phyloP scores from a whole-genome alignment of 345 rosid genomes.

The Pistacia atlantica region DNA sequence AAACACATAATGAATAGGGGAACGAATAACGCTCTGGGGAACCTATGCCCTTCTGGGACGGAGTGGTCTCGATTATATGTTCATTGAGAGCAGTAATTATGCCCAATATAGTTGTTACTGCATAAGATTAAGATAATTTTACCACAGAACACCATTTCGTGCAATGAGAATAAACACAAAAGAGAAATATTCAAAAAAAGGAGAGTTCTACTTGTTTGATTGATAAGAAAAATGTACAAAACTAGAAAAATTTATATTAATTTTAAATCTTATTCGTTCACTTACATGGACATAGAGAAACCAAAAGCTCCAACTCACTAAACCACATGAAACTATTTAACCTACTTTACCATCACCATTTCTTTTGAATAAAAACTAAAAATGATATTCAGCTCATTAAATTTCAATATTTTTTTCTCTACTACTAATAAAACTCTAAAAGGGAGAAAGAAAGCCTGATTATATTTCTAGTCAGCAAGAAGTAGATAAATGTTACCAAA shows the following conservation, averaged over 20 bases:
- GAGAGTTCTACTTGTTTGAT: not conserved
- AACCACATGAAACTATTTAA: not conserved
- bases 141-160: constrained; percentile 19
- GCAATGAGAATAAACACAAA: not conserved
- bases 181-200: not conserved
- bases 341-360: not conserved
- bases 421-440: not conserved
- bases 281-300: not conserved
- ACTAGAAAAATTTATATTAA: not conserved
- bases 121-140: constrained; percentile 36
- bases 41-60: constrained; percentile 39
- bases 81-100: constrained; percentile 81
- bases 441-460: constrained; percentile 7
- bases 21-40: constrained; percentile 46
- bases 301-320: not conserved
- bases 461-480: constrained; percentile 31
- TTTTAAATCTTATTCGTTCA: not conserved
- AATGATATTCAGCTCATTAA: not conserved
- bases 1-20: constrained; percentile 74
- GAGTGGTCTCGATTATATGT: constrained; percentile 76
- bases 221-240: not conserved
- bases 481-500: constrained; percentile 84
- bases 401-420: not conserved
- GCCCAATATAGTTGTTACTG: constrained; percentile 85
- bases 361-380: not conserved